Conservation (phyloP, 805 yeast genomes). For the Ogataea allantospora region DNA sequence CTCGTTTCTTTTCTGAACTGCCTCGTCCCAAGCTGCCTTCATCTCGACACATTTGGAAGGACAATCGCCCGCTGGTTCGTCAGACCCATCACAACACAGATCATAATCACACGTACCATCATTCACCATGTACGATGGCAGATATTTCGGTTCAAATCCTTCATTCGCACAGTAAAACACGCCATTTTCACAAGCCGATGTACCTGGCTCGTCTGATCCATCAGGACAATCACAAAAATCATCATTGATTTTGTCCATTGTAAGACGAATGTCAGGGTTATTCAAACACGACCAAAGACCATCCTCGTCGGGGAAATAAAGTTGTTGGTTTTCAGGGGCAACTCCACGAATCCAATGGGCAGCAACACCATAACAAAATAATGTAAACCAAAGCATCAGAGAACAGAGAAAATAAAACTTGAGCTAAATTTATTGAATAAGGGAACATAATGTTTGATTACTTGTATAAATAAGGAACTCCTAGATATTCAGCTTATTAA, state of each 20-base stretch:
- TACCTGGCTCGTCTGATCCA: conserved; percentile 97
- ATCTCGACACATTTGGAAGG: conserved; percentile 55
- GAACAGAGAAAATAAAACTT: too few relatives aligned
- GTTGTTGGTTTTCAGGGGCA: conserved; percentile 36
- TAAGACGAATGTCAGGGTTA: conserved; percentile 62
- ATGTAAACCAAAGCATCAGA: conserved; percentile 1
- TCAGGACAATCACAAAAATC: conserved; percentile 96
- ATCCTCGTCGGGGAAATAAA: conserved; percentile 50
- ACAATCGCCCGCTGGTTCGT: conserved; percentile 62
- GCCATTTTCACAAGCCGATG: conserved; percentile 66
- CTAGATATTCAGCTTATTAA: too few relatives aligned
- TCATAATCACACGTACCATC: conserved; percentile 94
- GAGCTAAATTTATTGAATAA: too few relatives aligned
- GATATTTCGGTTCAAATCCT: conserved; percentile 61
- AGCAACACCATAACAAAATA: conserved; percentile 2
- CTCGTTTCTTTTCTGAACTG: conserved; percentile 16
- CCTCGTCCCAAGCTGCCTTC: conserved; percentile 36
- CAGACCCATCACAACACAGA: conserved; percentile 91
- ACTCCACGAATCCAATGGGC: conserved; percentile 34
- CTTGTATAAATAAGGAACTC: too few relatives aligned
- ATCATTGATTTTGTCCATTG: conserved; percentile 71
- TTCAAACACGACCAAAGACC: conserved; percentile 69
- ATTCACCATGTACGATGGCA: conserved; percentile 67
- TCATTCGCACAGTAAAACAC: conserved; percentile 73
- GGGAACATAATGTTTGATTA: too few relatives aligned